A percentile compares a stretch with the other conserved stretches of the same genome.
Conservation (phyloP, 23 red algal genomes). For the Gracilaria gracilis region DNA sequence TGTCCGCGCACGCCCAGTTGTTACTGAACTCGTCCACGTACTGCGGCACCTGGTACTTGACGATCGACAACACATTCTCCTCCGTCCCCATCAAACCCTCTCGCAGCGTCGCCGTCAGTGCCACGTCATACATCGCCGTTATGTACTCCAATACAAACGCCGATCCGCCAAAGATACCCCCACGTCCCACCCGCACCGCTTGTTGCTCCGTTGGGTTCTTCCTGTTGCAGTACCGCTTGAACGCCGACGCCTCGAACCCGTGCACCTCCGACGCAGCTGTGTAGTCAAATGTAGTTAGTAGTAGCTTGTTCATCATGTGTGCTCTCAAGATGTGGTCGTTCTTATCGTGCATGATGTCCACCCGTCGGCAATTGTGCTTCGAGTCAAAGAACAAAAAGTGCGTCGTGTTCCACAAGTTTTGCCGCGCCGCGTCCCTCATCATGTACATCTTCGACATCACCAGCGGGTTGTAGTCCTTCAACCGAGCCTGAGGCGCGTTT, state of each 20-base stretch:
- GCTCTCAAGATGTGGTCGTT: slow-evolving; percentile 73
- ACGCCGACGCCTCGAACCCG: slow-evolving; percentile 62
- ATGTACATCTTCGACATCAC: slow-evolving; percentile 87
- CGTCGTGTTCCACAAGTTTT: slow-evolving; percentile 54
- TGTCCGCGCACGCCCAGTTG: slow-evolving; percentile 74
- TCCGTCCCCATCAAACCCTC: slow-evolving; percentile 77
- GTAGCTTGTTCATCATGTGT: slow-evolving; percentile 71
- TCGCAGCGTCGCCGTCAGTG: slow-evolving; percentile 65
- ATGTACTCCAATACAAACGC: slow-evolving; percentile 74
- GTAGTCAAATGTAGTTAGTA: slow-evolving; percentile 77
- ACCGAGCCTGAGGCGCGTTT: slow-evolving; percentile 59
- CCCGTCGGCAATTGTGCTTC: slow-evolving; percentile 66
- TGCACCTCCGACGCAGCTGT: slow-evolving; percentile 66
- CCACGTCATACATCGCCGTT: slow-evolving; percentile 75
- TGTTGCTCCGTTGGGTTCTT: slow-evolving; percentile 19
- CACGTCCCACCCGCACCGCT: slow-evolving; percentile 57
- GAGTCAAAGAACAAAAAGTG: slow-evolving; percentile 79
- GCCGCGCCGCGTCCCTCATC: slow-evolving; percentile 65
- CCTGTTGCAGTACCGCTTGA: slow-evolving; percentile 64
- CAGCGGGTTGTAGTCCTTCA: slow-evolving; percentile 75
- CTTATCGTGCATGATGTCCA: slow-evolving; percentile 46
- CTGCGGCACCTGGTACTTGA: slow-evolving; percentile 71
- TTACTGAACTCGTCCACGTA: slow-evolving; percentile 80
- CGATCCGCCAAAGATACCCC: slow-evolving; percentile 71
- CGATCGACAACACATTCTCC: slow-evolving; percentile 75